These are phyloP conservation scores for Nakazawaea ernobii DNA, from an alignment of 805 yeast genomes.

Conservation along the genomic window DNA sequence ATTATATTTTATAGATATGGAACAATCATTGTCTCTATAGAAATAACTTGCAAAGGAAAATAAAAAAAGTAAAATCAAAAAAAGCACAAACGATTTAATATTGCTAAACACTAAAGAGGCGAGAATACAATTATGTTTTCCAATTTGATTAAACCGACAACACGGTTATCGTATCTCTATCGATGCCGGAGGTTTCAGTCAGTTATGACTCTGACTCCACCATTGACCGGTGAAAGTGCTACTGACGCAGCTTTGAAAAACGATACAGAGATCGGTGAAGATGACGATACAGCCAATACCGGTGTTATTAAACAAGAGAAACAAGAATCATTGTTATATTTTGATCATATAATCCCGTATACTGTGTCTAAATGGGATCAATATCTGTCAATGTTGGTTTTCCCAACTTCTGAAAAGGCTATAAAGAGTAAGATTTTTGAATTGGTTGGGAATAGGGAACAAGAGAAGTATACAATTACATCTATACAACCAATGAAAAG, in stretches of 20 bases:
- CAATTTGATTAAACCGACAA: no score
- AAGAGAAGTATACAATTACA: conserved; percentile 33
- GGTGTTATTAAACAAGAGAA: conserved; percentile 49
- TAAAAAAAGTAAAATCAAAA: background rate
- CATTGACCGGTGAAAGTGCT: background rate
- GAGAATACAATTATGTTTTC: no score
- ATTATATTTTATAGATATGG: background rate
- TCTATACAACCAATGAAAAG: conserved; percentile 65
- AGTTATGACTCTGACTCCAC: background rate
- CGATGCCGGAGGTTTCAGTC: background rate
- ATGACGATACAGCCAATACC: conserved; percentile 46
- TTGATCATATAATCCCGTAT: conserved; percentile 47
- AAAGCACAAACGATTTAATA: background rate
- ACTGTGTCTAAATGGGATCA: conserved; percentile 38
- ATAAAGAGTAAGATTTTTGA: conserved; percentile 22
- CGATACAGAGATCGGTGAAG: conserved; percentile 48
- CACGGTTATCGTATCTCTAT: no score
- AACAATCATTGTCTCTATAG: background rate
- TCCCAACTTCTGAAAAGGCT: conserved; percentile 32
- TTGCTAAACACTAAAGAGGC: no score
- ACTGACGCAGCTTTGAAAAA: conserved; percentile 12
- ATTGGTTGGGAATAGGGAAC: conserved; percentile 31
- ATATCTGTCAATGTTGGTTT: conserved; percentile 32
- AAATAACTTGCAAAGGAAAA: background rate
- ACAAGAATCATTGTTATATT: conserved; percentile 48